Evolutionary conservation across 1,284 basidiomycete species (phyloP).

Genomic region (Melanopsichium pennsylvanicum): DNA sequence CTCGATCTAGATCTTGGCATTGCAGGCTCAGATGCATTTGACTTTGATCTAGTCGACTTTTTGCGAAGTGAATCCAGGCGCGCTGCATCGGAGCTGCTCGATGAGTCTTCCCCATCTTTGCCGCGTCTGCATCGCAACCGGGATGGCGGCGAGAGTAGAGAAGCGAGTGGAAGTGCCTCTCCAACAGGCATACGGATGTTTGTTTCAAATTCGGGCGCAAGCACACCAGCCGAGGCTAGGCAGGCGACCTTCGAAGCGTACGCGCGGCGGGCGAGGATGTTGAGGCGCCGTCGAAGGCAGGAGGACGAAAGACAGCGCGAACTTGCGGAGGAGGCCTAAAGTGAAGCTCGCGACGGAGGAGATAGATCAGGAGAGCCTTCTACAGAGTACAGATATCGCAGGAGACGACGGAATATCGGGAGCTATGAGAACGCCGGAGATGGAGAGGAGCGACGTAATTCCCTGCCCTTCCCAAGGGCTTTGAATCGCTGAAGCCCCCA

Average conservation of each 20-base stretch:
- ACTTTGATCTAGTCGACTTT: conserved; percentile 35
- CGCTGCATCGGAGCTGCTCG: background rate
- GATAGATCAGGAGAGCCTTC: conserved; percentile 7
- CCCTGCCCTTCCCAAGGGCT: conserved; percentile 25
- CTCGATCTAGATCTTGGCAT: conserved; percentile 31
- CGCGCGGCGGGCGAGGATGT: conserved; percentile 25
- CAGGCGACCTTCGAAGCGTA: conserved; percentile 45
- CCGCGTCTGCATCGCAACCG: background rate
- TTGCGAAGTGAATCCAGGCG: conserved; percentile 23
- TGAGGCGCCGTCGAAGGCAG: conserved; percentile 24
- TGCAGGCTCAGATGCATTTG: conserved; percentile 28
- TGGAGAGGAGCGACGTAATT: conserved; percentile 9
- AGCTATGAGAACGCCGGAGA: background rate
- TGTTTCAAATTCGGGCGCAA: conserved; percentile 29
- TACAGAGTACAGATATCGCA: conserved; percentile 8
- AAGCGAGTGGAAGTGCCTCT: conserved; percentile 1
- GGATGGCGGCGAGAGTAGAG: background rate
- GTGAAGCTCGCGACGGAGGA: background rate
- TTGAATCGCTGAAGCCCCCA: conserved; percentile 16
- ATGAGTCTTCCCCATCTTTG: background rate
- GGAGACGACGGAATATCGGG: conserved; percentile 11
- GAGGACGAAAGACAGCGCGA: conserved; percentile 6
- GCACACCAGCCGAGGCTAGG: conserved; percentile 31
- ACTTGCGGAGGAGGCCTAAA: conserved; percentile 4
- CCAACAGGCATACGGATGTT: conserved; percentile 18